phyloP scores from a whole-genome alignment of 495 filamentous ascomycete genomes.

The Trichoderma erinaceum region DNA sequence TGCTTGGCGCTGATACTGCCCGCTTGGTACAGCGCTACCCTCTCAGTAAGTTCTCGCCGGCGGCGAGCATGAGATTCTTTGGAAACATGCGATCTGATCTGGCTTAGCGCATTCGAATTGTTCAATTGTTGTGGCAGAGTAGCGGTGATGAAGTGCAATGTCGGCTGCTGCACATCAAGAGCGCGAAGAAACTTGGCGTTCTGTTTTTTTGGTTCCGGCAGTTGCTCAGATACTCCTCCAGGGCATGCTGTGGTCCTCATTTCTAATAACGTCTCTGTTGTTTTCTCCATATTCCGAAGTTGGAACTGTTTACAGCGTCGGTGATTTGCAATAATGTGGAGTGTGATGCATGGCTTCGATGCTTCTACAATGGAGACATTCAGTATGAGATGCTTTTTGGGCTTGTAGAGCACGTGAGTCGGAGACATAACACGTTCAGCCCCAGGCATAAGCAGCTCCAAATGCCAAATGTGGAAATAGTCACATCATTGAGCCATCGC shows the following conservation, averaged over 20 bases:
- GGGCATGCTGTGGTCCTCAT: not conserved
- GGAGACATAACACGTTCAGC: not conserved
- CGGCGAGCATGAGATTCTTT: not conserved
- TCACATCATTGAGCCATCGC: not conserved
- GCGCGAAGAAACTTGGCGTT: not conserved
- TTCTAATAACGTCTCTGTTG: not conserved
- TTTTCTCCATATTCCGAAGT: not conserved
- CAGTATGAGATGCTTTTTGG: not conserved
- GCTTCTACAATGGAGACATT: not conserved
- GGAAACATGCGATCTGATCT: not conserved
- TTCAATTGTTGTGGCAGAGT: not conserved
- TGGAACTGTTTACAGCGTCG: not conserved
- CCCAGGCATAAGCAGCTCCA: not conserved
- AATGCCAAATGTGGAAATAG: not conserved
- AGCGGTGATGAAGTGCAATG: not conserved
- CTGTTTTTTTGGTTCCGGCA: not conserved
- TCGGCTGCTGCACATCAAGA: not conserved
- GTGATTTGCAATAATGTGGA: not conserved
- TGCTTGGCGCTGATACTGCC: not conserved
- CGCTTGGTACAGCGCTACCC: not conserved
- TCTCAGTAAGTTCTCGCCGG: not conserved
- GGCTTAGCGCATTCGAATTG: not conserved
- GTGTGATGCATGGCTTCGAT: not conserved
- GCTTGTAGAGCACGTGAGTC: not conserved
- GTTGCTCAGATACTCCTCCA: not conserved